phyloP scores from a whole-genome alignment of 2,329 filamentous ascomycete species.

The Thielaviopsis musarum region DNA sequence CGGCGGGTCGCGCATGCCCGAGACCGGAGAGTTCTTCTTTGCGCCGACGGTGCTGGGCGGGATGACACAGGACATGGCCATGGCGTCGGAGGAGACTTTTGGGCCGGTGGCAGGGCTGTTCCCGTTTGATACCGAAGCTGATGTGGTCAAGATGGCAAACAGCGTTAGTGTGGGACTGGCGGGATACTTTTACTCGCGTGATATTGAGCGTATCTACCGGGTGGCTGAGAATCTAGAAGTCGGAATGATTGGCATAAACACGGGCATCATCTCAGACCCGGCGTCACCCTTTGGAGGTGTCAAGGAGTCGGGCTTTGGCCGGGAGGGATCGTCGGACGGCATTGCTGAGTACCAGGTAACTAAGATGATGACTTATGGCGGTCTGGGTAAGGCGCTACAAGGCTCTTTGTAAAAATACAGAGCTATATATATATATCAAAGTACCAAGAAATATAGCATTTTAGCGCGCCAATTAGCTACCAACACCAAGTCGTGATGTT shows the following conservation, averaged over 20 bases:
- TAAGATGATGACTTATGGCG: constrained; percentile 44
- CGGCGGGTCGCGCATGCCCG: constrained; percentile 57
- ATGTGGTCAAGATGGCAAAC: constrained; percentile 77
- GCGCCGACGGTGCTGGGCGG: constrained; percentile 76
- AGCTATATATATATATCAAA: neutral
- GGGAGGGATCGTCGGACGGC: constrained; percentile 63
- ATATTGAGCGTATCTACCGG: constrained; percentile 41
- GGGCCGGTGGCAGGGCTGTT: constrained; percentile 86
- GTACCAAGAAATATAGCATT: neutral
- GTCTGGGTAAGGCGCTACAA: constrained; percentile 39
- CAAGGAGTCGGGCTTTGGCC: constrained; percentile 66
- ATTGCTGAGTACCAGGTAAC: constrained; percentile 60
- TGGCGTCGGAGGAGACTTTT: constrained; percentile 84
- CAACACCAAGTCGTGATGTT: neutral
- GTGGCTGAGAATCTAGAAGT: constrained; percentile 59
- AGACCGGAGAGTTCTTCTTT: constrained; percentile 75
- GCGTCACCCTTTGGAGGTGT: constrained; percentile 58
- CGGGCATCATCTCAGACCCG: constrained; percentile 45
- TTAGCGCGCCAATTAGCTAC: neutral
- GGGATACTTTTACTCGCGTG: constrained; percentile 75
- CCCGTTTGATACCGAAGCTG: constrained; percentile 72
- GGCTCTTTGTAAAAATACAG: constrained; percentile 8
- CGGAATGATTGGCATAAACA: constrained; percentile 78
- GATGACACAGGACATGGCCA: constrained; percentile 71
- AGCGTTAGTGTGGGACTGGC: constrained; percentile 70